A percentile compares a stretch with the other conserved stretches of the same genome.
Conservation (phyloP, 2,329 filamentous ascomycete genomes). For the Sporothrix inflata region DNA sequence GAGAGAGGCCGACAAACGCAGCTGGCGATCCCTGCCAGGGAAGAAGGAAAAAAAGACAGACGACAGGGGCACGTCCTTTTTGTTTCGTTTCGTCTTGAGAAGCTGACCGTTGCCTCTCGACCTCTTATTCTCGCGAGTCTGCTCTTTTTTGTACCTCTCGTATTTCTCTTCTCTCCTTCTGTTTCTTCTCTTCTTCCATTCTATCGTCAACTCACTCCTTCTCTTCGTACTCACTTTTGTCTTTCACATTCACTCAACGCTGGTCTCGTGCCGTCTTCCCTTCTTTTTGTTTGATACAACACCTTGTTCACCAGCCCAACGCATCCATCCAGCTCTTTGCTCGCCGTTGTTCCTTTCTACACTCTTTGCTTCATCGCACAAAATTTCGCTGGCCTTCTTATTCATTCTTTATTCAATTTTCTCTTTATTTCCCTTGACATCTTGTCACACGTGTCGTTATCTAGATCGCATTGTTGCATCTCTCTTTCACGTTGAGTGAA, state of each 20-base stretch:
- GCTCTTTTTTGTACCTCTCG: neutral
- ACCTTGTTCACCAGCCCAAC: neutral
- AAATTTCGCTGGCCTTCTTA: slow-evolving; percentile 10
- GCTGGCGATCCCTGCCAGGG: neutral
- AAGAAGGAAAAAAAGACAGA: neutral
- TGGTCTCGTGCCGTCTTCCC: slow-evolving; percentile 26
- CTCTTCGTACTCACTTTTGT: neutral
- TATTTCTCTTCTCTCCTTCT: neutral
- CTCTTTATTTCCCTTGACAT: neutral
- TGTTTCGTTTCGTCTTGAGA: slow-evolving; percentile 17
- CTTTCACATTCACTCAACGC: slow-evolving; percentile 10
- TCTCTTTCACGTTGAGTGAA: neutral
- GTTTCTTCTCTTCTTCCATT: neutral
- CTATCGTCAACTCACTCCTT: neutral
- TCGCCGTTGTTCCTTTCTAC: neutral
- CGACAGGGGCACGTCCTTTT: neutral
- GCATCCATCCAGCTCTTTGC: neutral
- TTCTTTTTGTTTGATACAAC: slow-evolving; percentile 24
- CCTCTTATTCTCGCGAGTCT: slow-evolving; percentile 21
- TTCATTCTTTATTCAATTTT: neutral
- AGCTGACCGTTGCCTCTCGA: neutral
- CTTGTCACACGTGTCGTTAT: neutral
- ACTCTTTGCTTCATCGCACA: slow-evolving; percentile 3
- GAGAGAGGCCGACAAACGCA: neutral
- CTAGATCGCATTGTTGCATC: neutral